Evolutionary conservation across 768 basidiomycete genomes (phyloP).

Genomic region (Russula brevipes): DNA sequence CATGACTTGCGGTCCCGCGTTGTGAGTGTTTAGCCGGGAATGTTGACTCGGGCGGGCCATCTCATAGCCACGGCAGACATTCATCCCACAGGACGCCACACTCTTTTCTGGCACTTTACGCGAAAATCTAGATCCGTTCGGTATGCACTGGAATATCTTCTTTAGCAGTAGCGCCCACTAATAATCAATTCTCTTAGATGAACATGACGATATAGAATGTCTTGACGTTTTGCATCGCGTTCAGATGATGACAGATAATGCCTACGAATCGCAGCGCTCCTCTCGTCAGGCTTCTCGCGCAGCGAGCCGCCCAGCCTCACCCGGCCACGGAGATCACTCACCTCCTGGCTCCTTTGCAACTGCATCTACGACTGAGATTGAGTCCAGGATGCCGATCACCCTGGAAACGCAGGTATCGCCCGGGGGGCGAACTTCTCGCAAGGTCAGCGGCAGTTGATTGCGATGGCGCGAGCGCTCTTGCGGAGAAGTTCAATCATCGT

Average conservation of each 20-base stretch:
- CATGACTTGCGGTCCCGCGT: constrained; percentile 75
- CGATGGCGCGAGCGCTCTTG: constrained; percentile 78
- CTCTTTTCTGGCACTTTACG: constrained; percentile 77
- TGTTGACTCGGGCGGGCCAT: background rate
- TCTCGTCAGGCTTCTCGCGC: constrained; percentile 47
- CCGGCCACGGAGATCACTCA: constrained; percentile 33
- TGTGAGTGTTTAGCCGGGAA: constrained; percentile 38
- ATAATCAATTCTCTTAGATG: constrained; percentile 38
- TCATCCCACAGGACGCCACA: constrained; percentile 69
- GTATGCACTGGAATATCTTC: constrained; percentile 32
- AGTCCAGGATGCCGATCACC: constrained; percentile 51
- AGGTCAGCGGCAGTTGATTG: constrained; percentile 84
- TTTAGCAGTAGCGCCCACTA: background rate
- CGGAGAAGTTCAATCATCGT: constrained; percentile 69
- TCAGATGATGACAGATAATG: constrained; percentile 58
- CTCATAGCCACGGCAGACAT: constrained; percentile 45
- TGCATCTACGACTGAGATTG: constrained; percentile 44
- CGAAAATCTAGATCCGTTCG: constrained; percentile 71
- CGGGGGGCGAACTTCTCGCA: constrained; percentile 91
- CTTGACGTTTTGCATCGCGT: constrained; percentile 78
- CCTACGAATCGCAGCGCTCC: constrained; percentile 43
- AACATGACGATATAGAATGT: constrained; percentile 76
- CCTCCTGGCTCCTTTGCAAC: constrained; percentile 39
- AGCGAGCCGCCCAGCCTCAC: constrained; percentile 43
- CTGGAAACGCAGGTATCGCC: constrained; percentile 78